phyloP scores from a whole-genome alignment of 2,329 filamentous ascomycete genomes.

The Shiraia sp. region DNA sequence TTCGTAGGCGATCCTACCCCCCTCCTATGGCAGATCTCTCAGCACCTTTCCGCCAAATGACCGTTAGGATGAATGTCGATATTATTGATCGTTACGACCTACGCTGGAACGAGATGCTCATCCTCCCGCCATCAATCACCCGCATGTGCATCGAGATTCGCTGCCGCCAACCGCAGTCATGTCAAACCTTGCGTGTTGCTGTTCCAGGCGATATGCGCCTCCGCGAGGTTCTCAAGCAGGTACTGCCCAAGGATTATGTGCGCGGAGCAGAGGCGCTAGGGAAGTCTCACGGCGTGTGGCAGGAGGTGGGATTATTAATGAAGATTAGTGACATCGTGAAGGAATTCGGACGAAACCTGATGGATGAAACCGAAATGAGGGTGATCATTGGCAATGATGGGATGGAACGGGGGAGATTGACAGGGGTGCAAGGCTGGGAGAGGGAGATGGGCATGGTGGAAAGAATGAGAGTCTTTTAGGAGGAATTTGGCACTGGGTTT shows the following conservation, averaged over 20 bases:
- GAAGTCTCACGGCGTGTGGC: conserved; percentile 13
- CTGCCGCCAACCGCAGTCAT: not conserved
- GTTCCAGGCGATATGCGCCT: conserved; percentile 16
- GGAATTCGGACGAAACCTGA: conserved; percentile 2
- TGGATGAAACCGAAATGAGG: conserved; percentile 11
- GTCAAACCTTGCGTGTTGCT: conserved; percentile 3
- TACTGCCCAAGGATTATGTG: conserved; percentile 3
- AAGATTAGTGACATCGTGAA: conserved; percentile 7
- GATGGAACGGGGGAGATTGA: not conserved
- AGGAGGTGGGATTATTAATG: conserved; percentile 2
- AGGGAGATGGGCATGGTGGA: conserved; percentile 3
- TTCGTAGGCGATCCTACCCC: not conserved
- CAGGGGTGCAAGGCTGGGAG: not conserved
- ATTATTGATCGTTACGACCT: not conserved
- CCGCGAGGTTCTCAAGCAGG: conserved; percentile 12
- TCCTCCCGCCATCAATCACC: conserved; percentile 8
- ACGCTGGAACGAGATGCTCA: conserved; percentile 4
- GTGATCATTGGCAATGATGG: conserved; percentile 4
- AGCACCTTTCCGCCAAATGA: not conserved
- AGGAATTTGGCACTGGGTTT: not conserved
- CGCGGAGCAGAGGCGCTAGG: conserved; percentile 4
- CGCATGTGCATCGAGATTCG: conserved; percentile 6
- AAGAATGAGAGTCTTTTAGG: conserved; percentile 8
- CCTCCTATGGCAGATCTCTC: not conserved
- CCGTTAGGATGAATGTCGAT: not conserved